phyloP scores from a whole-genome alignment of 768 basidiomycete genomes.

The Mycena pura region DNA sequence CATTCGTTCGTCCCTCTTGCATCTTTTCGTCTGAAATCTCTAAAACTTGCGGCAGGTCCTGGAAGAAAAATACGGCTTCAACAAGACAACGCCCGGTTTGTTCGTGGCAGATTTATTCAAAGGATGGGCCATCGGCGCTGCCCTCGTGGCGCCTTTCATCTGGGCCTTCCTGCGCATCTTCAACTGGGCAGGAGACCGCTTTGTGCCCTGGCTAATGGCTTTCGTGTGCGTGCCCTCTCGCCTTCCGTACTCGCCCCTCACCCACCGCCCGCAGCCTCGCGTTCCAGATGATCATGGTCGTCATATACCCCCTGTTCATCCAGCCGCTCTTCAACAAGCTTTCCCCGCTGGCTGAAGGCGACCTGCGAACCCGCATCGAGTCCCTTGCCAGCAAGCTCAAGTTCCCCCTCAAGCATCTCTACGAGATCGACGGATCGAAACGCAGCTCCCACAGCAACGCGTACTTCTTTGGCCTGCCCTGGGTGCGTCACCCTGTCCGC shows the following conservation, averaged over 20 bases:
- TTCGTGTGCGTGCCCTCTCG: constrained; percentile 71
- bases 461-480: constrained; percentile 98
- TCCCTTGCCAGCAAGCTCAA: constrained; percentile 77
- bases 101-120: constrained; percentile 86
- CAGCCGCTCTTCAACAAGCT: constrained; percentile 98
- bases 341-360: constrained; percentile 80
- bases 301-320: constrained; percentile 85
- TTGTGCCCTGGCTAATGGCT: constrained; percentile 92
- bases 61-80: constrained; percentile 96
- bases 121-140: constrained; percentile 72
- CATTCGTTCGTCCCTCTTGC: constrained; percentile 63
- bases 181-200: constrained; percentile 91
- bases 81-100: constrained; percentile 83
- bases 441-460: constrained; percentile 95
- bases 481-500: constrained; percentile 56
- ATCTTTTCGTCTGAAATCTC: neutral
- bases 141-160: constrained; percentile 84
- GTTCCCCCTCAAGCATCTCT: constrained; percentile 94
- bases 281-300: constrained; percentile 86
- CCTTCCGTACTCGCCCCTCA: neutral
- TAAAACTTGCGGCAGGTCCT: constrained; percentile 40
- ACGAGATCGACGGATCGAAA: constrained; percentile 97
- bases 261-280: constrained; percentile 56
- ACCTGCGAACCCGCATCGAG: constrained; percentile 81
- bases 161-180: constrained; percentile 89